Percentiles rank a stretch among this genome's conserved stretches.
Evolutionary conservation across 139 green algal genomes (phyloP).

Genomic region (Chlorella vulgaris): DNA sequence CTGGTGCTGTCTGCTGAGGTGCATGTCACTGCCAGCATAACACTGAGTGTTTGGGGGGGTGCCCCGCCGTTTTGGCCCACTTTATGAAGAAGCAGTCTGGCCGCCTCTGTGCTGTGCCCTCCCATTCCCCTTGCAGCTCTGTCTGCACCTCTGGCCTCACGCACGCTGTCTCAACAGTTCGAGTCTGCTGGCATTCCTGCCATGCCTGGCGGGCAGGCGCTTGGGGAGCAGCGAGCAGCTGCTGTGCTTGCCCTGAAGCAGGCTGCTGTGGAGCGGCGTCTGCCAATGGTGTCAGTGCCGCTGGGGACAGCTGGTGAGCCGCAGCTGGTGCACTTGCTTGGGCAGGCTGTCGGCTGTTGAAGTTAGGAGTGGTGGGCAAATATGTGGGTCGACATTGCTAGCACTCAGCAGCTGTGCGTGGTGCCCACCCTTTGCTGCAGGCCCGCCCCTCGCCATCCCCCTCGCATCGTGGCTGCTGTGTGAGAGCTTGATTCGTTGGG

Average conservation of each 20-base stretch:
- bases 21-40: no score
- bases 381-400: no score
- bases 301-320: neutral
- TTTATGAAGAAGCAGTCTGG: no score
- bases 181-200: conserved; percentile 4
- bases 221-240: conserved; percentile 8
- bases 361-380: neutral
- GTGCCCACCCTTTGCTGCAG: neutral
- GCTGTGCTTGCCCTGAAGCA: conserved; percentile 10
- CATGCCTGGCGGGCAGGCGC: neutral
- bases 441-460: conserved; percentile 45
- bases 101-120: neutral
- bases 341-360: neutral
- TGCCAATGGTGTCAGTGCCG: conserved; percentile 17
- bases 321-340: neutral
- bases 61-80: no score
- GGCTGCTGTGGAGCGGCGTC: conserved; percentile 32
- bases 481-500: conserved; percentile 57
- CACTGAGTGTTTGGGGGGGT: no score
- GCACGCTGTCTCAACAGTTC: conserved; percentile 23
- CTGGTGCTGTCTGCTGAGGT: no score
- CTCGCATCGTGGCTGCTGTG: conserved; percentile 58
- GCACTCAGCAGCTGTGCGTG: no score
- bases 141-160: neutral
- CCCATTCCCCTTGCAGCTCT: neutral